Conservation (phyloP, 2,329 filamentous ascomycete species). For the Talaromyces piceae region DNA sequence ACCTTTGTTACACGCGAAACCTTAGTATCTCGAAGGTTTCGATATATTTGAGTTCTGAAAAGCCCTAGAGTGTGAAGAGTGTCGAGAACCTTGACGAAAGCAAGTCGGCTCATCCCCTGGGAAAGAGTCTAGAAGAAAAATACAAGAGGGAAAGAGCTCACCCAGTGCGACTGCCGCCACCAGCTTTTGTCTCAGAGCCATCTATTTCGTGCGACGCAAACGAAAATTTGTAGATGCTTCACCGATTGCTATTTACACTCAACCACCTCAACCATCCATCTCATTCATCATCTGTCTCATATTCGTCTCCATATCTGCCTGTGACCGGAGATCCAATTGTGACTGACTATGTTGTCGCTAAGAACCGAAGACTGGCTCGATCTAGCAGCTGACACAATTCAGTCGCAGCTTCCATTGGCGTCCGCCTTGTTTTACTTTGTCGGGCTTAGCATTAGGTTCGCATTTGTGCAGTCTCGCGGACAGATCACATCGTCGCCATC, state of each 20-base stretch:
- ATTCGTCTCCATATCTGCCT: not conserved
- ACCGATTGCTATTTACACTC: not conserved
- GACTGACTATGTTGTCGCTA: not conserved
- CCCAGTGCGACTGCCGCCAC: not conserved
- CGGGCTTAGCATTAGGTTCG: slow-evolving; percentile 46
- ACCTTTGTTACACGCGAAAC: not conserved
- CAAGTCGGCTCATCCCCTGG: not conserved
- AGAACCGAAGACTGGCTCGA: slow-evolving; percentile 1
- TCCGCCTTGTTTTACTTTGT: slow-evolving; percentile 44
- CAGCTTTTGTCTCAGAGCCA: too few species aligned
- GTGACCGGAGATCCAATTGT: not conserved
- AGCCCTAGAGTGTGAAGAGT: too few species aligned
- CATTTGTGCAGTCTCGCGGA: slow-evolving; percentile 41
- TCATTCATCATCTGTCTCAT: too few species aligned
- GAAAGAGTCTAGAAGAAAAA: not conserved
- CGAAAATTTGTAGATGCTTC: not conserved
- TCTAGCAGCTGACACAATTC: not conserved
- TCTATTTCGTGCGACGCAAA: too few species aligned
- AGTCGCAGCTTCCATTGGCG: slow-evolving; percentile 4
- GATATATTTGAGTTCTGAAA: too few species aligned
- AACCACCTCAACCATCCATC: too few species aligned
- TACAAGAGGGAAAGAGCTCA: not conserved
- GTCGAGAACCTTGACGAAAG: not conserved
- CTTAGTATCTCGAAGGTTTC: not conserved
- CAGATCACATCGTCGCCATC: slow-evolving; percentile 30